Evolutionary conservation across 2,329 filamentous ascomycete genomes (phyloP), one percentile per base, ranked within the genome.

Genomic region (Sarocladium brachiariae): DNA sequence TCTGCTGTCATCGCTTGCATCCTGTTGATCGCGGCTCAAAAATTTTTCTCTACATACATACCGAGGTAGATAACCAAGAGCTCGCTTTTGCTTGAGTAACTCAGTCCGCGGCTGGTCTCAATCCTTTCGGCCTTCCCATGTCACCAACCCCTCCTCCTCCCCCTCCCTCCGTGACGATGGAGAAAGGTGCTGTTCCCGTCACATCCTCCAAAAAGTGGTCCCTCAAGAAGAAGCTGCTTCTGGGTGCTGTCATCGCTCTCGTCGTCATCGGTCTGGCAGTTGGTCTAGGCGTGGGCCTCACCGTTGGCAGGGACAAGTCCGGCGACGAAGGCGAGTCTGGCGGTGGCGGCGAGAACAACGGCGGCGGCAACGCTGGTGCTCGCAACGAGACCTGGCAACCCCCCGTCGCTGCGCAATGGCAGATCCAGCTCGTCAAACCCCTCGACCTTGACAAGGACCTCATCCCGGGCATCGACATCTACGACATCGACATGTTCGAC

Each of bases 201-300:
- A 7, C 21, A 14, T 37, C 21, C 3, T 35, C 46, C 11, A 14
- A 27, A 11, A 43, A 37, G 14, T 64, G 61, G 61, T 60, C 58
- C 18, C 50, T 58, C n/a, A 61, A 63, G 60, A 66, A 65, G 53
- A 51, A 64, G 11, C 53, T 60, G 23, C 48, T 64, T 16, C 52
- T 57, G 13, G 60, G 59, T 4, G 53, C 61, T 21, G 55, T 54
- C 10, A 45, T 63, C 25, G 51, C 59, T 19, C 25, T 61, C 14
- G 50, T 64, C 30, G 54, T 66, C 47, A 56, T 80, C 34, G 74
- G 63, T 0, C 63, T 82, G 8, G 75, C 69, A 0, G 62, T 84
- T 16, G 81, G 80, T 2, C 66, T 84, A 2, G 78, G 78, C 2
- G 63, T 84, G 5, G 79, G 80, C 9, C 65, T 83, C 16, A 68